These are phyloP conservation scores for Physcomitrium patens DNA, from an alignment of 225 moss, liverwort and hornwort species.

Conservation along the genomic window DNA sequence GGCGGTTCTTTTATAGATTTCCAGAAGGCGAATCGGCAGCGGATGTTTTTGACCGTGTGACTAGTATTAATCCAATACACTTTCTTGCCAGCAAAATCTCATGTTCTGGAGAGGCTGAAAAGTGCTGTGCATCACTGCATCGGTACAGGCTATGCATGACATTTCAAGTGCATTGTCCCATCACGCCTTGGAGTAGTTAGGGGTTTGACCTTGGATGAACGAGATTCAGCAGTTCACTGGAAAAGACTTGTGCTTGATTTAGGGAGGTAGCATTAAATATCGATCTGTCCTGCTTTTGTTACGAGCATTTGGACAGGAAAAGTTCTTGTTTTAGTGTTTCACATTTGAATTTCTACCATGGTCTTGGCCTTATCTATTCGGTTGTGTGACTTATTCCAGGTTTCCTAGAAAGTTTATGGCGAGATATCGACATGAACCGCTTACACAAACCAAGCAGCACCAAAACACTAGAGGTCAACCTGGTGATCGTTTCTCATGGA, in stretches of 20 bases:
- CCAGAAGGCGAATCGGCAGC: constrained; percentile 74
- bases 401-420: constrained; percentile 71
- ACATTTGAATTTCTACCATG: background rate
- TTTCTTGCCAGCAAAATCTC: background rate
- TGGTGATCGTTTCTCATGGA: constrained; percentile 70
- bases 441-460: constrained; percentile 44
- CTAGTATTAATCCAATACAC: constrained; percentile 40
- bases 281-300: background rate
- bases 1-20: constrained; percentile 63
- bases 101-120: background rate
- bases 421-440: constrained; percentile 66
- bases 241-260: background rate
- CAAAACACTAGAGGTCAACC: constrained; percentile 49
- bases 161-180: background rate
- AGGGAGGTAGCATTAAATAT: background rate
- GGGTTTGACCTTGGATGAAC: no score
- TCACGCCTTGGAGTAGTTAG: no score
- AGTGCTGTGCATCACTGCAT: background rate
- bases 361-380: background rate
- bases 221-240: background rate
- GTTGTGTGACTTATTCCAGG: constrained; percentile 42
- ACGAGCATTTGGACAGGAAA: background rate
- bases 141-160: background rate
- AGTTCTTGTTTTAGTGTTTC: no score
- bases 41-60: constrained; percentile 74